Percentiles rank a stretch among this genome's conserved stretches.
phyloP scores from a whole-genome alignment of 495 filamentous ascomycete species.

The Schizothecium vesticola region DNA sequence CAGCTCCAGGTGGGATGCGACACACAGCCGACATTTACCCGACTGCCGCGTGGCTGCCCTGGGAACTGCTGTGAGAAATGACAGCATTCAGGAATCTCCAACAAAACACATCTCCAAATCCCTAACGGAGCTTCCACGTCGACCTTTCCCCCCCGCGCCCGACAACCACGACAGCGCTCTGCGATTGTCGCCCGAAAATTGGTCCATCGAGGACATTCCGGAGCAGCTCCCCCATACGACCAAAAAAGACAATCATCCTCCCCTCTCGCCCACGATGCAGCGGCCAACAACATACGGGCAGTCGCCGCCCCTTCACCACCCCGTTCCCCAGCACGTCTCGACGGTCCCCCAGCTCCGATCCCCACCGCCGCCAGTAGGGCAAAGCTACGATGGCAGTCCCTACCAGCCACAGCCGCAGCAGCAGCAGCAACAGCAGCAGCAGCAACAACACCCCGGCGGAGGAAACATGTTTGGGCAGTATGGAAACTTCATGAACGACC shows the following conservation, averaged over 20 bases:
- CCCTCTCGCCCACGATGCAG: conserved; percentile 60
- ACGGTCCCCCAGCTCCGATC: conserved; percentile 98
- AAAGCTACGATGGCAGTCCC: conserved; percentile 69
- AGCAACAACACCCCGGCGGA: conserved; percentile 27
- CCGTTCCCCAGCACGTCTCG: conserved; percentile 96
- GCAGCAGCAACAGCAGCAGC: conserved; percentile 7
- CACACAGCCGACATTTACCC: conserved; percentile 21
- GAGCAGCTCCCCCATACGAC: background rate
- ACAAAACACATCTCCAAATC: conserved; percentile 39
- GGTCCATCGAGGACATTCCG: background rate
- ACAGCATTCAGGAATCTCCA: conserved; percentile 23
- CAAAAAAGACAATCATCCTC: background rate
- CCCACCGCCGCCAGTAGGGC: conserved; percentile 71
- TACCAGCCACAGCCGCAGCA: conserved; percentile 56
- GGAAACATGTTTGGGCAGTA: conserved; percentile 64
- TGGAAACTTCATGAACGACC: conserved; percentile 89
- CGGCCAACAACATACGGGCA: conserved; percentile 68
- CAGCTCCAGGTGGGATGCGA: background rate
- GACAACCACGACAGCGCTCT: background rate
- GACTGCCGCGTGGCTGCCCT: background rate
- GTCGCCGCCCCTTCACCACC: conserved; percentile 95
- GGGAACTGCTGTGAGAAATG: conserved; percentile 17
- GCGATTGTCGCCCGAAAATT: background rate
- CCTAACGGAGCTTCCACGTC: conserved; percentile 3
- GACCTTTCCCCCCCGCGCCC: background rate